Conservation (phyloP, 2,329 filamentous ascomycete species). For the Septoria petroselini region DNA sequence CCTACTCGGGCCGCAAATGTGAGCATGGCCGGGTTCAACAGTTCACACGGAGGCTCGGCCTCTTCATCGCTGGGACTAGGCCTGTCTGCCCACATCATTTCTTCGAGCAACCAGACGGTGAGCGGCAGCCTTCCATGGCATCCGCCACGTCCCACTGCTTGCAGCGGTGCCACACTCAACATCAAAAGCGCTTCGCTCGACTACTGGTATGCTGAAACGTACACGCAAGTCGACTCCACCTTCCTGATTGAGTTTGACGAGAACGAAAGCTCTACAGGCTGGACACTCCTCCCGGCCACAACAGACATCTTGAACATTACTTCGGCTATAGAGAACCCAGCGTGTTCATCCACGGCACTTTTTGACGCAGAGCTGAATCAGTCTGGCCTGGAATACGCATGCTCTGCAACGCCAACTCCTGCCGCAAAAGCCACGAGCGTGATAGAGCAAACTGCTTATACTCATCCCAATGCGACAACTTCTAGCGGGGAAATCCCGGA, state of each 20-base stretch:
- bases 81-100: too few relatives aligned
- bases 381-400: conserved; percentile 25
- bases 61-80: not conserved
- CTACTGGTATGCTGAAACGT: conserved; percentile 38
- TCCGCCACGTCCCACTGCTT: conserved; percentile 19
- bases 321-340: conserved; percentile 31
- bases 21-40: too few relatives aligned
- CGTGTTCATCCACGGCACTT: conserved; percentile 28
- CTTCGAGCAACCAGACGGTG: not conserved
- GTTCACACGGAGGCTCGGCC: not conserved
- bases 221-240: conserved; percentile 37
- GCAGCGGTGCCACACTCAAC: conserved; percentile 37
- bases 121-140: conserved; percentile 5
- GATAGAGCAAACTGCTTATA: conserved; percentile 34
- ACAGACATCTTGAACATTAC: conserved; percentile 36
- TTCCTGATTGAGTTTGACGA: conserved; percentile 31
- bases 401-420: conserved; percentile 32
- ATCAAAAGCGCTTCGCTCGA: conserved; percentile 37
- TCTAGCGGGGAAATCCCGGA: conserved; percentile 33
- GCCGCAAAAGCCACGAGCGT: conserved; percentile 34
- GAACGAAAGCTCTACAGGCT: conserved; percentile 33
- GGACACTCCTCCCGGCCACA: conserved; percentile 33
- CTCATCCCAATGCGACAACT: conserved; percentile 28
- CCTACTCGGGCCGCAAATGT: too few relatives aligned
- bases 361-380: conserved; percentile 24